Percentiles rank a stretch among this genome's conserved stretches.
phyloP scores from a whole-genome alignment of 129 eudicot genomes.

The Sambucus nigra region DNA sequence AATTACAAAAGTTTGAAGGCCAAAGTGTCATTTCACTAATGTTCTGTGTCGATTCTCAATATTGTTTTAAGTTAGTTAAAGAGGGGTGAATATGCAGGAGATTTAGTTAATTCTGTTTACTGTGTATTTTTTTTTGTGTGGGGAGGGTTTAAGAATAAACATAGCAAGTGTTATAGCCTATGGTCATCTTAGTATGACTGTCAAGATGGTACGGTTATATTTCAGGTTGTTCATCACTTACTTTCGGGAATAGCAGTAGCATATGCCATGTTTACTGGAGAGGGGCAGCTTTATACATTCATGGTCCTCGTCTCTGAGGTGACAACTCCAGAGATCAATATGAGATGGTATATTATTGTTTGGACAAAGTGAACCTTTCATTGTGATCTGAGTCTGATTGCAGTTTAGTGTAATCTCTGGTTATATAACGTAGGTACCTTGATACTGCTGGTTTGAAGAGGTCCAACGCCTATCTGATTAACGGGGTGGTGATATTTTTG shows the following conservation, averaged over 20 bases:
- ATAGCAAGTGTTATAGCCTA: not conserved
- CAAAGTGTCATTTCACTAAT: too few relatives aligned
- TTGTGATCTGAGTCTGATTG: not conserved
- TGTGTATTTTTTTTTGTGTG: too few relatives aligned
- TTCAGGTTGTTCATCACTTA: constrained; percentile 44
- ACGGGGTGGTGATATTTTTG: constrained; percentile 30
- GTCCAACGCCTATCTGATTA: constrained; percentile 29
- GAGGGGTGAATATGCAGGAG: too few relatives aligned
- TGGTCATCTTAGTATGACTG: not conserved
- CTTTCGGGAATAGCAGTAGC: constrained; percentile 21
- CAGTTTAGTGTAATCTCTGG: not conserved
- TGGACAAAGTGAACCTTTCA: too few relatives aligned
- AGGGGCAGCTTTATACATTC: constrained; percentile 35
- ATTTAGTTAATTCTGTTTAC: too few relatives aligned
- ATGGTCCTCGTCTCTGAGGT: constrained; percentile 40
- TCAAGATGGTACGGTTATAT: not conserved
- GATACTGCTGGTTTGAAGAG: constrained; percentile 41
- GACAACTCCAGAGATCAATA: constrained; percentile 41
- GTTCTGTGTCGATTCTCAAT: too few relatives aligned
- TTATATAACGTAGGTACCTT: constrained; percentile 23
- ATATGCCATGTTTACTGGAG: constrained; percentile 40
- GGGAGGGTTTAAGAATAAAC: too few relatives aligned
- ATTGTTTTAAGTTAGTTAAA: too few relatives aligned
- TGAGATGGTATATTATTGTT: constrained; percentile 30
- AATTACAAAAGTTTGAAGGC: too few relatives aligned